These are phyloP conservation scores for Plasmodium sp. DNA, from an alignment of 169 alveolate genomes.

Conservation along the genomic window DNA sequence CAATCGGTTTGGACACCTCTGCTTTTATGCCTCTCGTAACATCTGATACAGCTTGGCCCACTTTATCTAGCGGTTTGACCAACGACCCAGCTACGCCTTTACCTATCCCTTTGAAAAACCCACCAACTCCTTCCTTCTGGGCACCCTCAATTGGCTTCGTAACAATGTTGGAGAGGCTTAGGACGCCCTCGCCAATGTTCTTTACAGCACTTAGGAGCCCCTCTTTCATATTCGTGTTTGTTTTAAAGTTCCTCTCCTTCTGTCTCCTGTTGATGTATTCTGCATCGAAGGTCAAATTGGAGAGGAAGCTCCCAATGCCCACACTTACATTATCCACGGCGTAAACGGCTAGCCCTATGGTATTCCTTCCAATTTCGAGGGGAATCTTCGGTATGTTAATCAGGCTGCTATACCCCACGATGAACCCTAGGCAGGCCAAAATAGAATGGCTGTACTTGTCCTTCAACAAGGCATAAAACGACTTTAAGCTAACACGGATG, in stretches of 20 bases:
- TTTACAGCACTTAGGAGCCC: slow-evolving; percentile 90
- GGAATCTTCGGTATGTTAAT: slow-evolving; percentile 92
- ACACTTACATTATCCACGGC: slow-evolving; percentile 92
- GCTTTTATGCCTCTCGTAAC: slow-evolving; percentile 92
- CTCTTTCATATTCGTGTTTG: slow-evolving; percentile 85
- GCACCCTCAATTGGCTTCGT: slow-evolving; percentile 94
- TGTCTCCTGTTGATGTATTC: slow-evolving; percentile 92
- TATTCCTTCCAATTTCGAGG: slow-evolving; percentile 88
- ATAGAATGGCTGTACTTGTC: slow-evolving; percentile 87
- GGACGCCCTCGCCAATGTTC: slow-evolving; percentile 91
- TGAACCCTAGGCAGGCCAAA: slow-evolving; percentile 84
- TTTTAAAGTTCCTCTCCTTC: slow-evolving; percentile 77
- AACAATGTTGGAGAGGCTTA: slow-evolving; percentile 89
- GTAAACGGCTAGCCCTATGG: slow-evolving; percentile 90
- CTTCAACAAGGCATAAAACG: slow-evolving; percentile 85
- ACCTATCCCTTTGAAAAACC: slow-evolving; percentile 91
- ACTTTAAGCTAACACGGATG: slow-evolving; percentile 82
- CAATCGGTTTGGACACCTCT: slow-evolving; percentile 86
- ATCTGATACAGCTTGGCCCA: slow-evolving; percentile 92
- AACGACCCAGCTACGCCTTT: slow-evolving; percentile 93
- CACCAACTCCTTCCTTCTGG: slow-evolving; percentile 91
- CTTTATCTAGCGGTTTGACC: slow-evolving; percentile 93
- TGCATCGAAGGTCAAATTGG: slow-evolving; percentile 90
- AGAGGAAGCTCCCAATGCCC: slow-evolving; percentile 87
- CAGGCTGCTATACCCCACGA: slow-evolving; percentile 91